Evolutionary conservation across 106 monocot genomes (phyloP), one percentile per base, ranked within the genome.

Genomic region (Alisma plantagoaquatica): DNA sequence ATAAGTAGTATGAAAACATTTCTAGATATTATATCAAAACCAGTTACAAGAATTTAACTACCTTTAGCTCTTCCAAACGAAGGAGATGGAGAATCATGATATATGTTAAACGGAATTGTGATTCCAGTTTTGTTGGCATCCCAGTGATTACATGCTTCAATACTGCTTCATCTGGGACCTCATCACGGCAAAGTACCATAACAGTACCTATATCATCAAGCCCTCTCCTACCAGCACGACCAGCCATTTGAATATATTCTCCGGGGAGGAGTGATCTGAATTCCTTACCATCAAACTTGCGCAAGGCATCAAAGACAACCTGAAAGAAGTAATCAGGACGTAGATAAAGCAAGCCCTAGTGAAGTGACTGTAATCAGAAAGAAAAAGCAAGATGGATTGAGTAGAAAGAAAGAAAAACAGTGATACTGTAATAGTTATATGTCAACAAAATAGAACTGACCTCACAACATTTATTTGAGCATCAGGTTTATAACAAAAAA

Each of bases 161-260:
- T 51, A 77, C 83, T 47, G 80, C 84, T 56, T 94, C 94, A 23
- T 88, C 83, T 32, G 73, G 83, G 47, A 94, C 73, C 56, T 94
- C 87, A 67, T 94, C 94, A 62, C 78, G 94, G 56, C 94, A 94
- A 87, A 84, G 83, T 26, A 94, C 57, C 27, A 88, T 63, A 10
- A 94, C 94, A 15, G 94, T 94, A 49, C 94, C 94, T 62, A 78
- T 84, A 15, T 84, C 77, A 77, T 94, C 94, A 23, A 94, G 62
- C 14, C 94, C 94, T 70, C 94, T 77, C 54, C 94, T 74, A 12
- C 94, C 94, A 58, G 94, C 94, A 63, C 94, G 94, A 1, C 94
- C 94, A 29, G 94, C 94, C 94, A 94, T 94, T 70, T 94, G 94
- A 64, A 94, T 88, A 73, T 94, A 94, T 60, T 94, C 94, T 41